Conservation (phyloP, 257 asterid genomes). For the Petunia secreta region DNA sequence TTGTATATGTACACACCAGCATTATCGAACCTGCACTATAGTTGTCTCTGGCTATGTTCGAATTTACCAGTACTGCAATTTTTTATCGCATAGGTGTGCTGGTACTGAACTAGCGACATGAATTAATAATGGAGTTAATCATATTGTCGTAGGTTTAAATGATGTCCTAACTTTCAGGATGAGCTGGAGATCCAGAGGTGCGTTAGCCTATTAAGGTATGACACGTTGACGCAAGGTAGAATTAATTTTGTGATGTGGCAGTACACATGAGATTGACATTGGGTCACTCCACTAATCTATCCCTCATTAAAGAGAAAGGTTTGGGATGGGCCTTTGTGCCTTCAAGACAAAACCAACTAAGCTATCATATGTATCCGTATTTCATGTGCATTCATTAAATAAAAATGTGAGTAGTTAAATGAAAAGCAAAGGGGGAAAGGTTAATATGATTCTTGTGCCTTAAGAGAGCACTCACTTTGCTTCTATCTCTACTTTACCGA, state of each 20-base stretch:
- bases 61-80: not conserved
- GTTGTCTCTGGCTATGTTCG: not conserved
- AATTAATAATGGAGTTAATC: not conserved
- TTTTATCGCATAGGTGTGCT: not conserved
- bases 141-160: not conserved
- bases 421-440: conserved; percentile 36
- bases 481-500: conserved; percentile 13
- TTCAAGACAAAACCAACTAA: conserved; percentile 46
- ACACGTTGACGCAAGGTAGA: conserved; percentile 26
- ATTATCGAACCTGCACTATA: not conserved
- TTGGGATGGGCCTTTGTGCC: conserved; percentile 30
- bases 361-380: conserved; percentile 35
- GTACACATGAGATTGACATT: conserved; percentile 27
- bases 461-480: conserved; percentile 37
- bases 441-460: conserved; percentile 50
- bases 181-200: conserved; percentile 16
- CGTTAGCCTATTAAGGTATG: not conserved
- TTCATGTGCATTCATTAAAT: conserved; percentile 74
- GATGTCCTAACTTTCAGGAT: not conserved
- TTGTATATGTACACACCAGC: no score
- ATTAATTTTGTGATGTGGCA: conserved; percentile 58
- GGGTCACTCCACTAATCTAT: conserved; percentile 34
- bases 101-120: not conserved
- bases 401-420: conserved; percentile 54
- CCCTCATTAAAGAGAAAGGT: conserved; percentile 18